Base-by-base conservation (phyloP, 2,329 filamentous ascomycete species). In the Helotiales sp. region DNA sequence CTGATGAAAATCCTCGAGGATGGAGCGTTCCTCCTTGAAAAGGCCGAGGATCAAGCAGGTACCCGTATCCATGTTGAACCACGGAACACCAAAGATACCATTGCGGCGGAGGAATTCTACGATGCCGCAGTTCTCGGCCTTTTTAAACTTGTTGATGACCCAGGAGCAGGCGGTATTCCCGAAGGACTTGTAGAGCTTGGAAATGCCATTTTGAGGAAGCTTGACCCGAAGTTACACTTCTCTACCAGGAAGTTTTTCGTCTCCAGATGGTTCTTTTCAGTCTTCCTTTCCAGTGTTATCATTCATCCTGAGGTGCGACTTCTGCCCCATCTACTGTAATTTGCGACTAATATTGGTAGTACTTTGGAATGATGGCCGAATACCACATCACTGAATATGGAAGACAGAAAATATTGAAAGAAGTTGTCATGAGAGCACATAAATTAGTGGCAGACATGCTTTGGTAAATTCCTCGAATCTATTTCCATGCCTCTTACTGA, bases 1-100 rank as follows among this genome's bases (percentile, higher is more conserved):
- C 86, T 99, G 13, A 96, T 97, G 92, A 92, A 96, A 77, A 93
- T 96, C 68, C 86, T 99, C 34, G 93, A 97, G 79, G 92, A 96
- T 74, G 96, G 96, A 72, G 91, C 93, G 45, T 97, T 97, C 77
- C 84, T 98, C 65, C 84, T 97, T 73, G 93, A 97, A 76, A 90
- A 91, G 76, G 89, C 92, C 75, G 92, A 94, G 78, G 91, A 93
- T 76, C 91, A 93, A 74, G 86, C 91, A 69, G 87, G 89, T 40
- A 89, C 89, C 68, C 84, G 90, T 70, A 86, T 90, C 79, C 89
- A 93, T 79, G 82, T 92, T 47, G 89, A 90, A 64, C 85, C 89
- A 69, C 91, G 92, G 82, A 89, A 89, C 70, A 87, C 89, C 66
- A 91, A 95, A 77, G 91, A 96, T 76, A 92, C 92, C 69, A 89